Evolutionary conservation across 2,329 filamentous ascomycete genomes (phyloP).

Genomic region (Colletotrichum sp.): DNA sequence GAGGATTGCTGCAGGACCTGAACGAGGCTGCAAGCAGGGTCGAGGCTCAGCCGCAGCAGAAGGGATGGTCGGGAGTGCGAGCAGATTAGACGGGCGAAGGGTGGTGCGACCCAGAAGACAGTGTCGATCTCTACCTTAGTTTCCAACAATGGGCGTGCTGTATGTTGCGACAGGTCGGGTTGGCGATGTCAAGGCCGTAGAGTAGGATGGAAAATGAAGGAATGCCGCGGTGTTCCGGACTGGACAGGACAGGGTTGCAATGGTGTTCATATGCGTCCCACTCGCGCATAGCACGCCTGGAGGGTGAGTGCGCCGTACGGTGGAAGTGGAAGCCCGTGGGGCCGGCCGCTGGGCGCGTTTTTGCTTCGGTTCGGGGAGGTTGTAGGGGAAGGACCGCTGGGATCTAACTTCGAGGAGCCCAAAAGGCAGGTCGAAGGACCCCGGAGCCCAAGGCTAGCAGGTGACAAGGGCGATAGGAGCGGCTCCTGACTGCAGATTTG

Average conservation of each 20-base stretch:
- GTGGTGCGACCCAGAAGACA: background rate
- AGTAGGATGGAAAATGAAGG: constrained; percentile 19
- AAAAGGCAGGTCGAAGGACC: background rate
- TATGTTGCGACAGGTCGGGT: background rate
- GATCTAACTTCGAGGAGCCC: background rate
- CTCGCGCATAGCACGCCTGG: background rate
- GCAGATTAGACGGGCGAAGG: background rate
- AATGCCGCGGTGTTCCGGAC: constrained; percentile 21
- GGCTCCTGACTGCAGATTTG: constrained; percentile 16
- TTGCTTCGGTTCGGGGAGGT: background rate
- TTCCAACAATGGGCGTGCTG: background rate
- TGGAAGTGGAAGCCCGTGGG: constrained; percentile 16
- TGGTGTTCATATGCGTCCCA: constrained; percentile 23
- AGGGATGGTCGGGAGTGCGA: background rate
- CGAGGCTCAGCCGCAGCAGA: constrained; percentile 1
- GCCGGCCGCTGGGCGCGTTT: constrained; percentile 15
- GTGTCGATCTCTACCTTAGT: background rate
- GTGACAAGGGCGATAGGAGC: background rate
- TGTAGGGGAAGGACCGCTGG: constrained; percentile 7
- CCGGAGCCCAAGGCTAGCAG: background rate
- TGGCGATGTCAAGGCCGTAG: constrained; percentile 8
- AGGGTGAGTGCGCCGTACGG: background rate
- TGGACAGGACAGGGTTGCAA: constrained; percentile 22
- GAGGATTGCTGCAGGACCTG: constrained; percentile 18
- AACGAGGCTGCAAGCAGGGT: constrained; percentile 12